Conservation (phyloP, 306 rosid species). For the Quercus alba region DNA sequence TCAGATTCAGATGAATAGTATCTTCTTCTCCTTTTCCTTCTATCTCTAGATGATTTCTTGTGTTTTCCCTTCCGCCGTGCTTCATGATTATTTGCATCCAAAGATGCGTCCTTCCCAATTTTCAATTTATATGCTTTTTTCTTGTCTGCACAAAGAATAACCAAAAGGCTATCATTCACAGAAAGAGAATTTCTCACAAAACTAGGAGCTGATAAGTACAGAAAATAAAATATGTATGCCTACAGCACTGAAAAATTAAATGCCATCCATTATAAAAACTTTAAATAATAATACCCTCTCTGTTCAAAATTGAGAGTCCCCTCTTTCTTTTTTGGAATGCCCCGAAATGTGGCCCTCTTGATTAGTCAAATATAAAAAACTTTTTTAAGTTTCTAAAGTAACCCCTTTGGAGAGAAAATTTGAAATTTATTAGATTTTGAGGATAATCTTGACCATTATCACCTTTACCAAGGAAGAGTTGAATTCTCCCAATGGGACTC, state of each 20-base stretch:
- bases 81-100: constrained; percentile 55
- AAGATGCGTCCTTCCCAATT: constrained; percentile 48
- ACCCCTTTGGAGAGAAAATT: background rate
- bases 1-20: constrained; percentile 65
- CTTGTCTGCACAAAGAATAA: constrained; percentile 44
- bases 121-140: constrained; percentile 47
- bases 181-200: background rate
- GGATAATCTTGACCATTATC: background rate
- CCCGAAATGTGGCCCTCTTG: background rate
- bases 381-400: background rate
- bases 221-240: background rate
- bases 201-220: constrained; percentile 5
- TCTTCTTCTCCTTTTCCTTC: constrained; percentile 65
- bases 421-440: background rate
- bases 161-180: background rate
- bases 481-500: background rate
- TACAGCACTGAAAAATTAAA: background rate
- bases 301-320: background rate
- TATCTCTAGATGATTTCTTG: constrained; percentile 66
- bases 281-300: background rate
- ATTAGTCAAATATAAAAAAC: background rate
- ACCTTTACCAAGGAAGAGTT: background rate
- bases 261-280: background rate
- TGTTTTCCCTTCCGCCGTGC: constrained; percentile 51
- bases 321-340: background rate